phyloP scores from a whole-genome alignment of 345 rosid genomes.

The Hibiscus tridactylites region DNA sequence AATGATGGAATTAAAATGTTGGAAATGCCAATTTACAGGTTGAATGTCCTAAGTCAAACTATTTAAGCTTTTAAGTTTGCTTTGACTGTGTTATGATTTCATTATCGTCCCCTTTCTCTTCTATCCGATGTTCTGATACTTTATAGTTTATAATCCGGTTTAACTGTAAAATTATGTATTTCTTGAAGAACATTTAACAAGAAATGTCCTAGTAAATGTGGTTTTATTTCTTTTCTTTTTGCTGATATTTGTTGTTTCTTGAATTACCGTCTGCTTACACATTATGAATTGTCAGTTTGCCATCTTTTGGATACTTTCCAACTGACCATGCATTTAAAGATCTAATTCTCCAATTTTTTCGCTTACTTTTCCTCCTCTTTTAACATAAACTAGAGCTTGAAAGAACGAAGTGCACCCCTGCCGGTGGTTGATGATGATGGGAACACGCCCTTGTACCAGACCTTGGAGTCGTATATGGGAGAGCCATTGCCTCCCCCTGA shows the following conservation, averaged over 20 bases:
- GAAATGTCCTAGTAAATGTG: not conserved
- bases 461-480: slow-evolving; percentile 52
- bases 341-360: not conserved
- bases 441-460: slow-evolving; percentile 24
- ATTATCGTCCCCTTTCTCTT: not conserved
- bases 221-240: not conserved
- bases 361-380: not conserved
- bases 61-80: not conserved
- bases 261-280: not conserved
- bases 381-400: slow-evolving; percentile 36
- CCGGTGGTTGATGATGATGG: slow-evolving; percentile 32
- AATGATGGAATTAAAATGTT: not conserved
- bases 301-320: not conserved
- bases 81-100: not conserved
- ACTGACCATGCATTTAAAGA: not conserved
- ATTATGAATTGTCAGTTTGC: not conserved
- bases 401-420: slow-evolving; percentile 22
- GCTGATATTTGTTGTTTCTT: not conserved
- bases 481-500: slow-evolving; percentile 49
- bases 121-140: not conserved
- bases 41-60: not conserved
- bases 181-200: not conserved
- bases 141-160: not conserved
- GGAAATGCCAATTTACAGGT: not conserved
- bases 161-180: not conserved